Base-by-base conservation (phyloP, 371 early-diverging fungal genomes). In the Blakeslea trispora region DNA sequence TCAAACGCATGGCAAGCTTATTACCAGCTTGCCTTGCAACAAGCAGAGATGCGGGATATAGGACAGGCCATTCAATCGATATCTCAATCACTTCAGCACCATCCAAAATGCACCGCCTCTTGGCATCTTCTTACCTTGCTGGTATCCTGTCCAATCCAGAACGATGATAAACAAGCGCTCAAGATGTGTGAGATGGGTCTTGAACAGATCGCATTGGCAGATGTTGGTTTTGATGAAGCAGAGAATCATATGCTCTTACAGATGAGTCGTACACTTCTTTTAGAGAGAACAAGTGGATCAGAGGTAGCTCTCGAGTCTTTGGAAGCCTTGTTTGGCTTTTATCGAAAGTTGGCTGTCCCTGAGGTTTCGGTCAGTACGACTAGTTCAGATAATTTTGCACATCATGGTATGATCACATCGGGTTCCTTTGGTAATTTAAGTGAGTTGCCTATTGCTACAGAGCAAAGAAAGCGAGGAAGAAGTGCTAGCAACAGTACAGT, bases 81-180 rank as follows among this genome's bases (percentile, higher is more conserved):
- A 11, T 88, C 84, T 45, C 71, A 82, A 35, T 83, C 91, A 1
- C 61, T 94, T 34, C 72, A 72, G 40, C 47, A 83, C 19, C 82
- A 92, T 35, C 66, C 90, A 0, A 56, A 69, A 1, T 79, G 87
- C 52, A 72, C 89, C 28, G 80, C 89, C 5, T 87, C 92, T 1
- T 97, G 94, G 94, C 92, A 97, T 65, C 74, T 97, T 21, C 67
- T 97, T 15, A 89, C 86, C 0, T 76, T 95, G 41, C 66, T 93
- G 17, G 71, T 90, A 15, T 87, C 91, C 3, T 83, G 87, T n/a
- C 74, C 76, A 11, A 50, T 43, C 5, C 77, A 72, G 44, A 59
- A 63, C 7, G 72, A 72, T 37, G 50, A 69, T 45, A 42, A 45
- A 10, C 72, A 84, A 50, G 95, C 93, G 0, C 63, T 91, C 47